Evolutionary conservation across 805 yeast genomes (phyloP).

Genomic region (Saccharomycopsis sp.): DNA sequence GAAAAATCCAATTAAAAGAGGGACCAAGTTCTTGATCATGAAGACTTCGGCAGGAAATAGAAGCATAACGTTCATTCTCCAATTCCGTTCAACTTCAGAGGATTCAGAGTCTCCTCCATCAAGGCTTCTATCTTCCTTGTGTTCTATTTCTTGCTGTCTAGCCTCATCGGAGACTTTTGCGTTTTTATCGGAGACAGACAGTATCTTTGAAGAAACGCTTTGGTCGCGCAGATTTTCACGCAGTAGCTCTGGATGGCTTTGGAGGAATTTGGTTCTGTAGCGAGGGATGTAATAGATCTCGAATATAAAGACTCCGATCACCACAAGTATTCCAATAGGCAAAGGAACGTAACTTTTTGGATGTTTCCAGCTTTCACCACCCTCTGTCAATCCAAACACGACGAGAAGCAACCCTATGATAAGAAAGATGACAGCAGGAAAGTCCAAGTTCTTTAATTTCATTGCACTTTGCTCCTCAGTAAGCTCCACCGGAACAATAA

Average conservation of each 20-base stretch:
- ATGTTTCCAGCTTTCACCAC: conserved; percentile 2
- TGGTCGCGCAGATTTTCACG: not conserved
- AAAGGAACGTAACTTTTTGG: conserved; percentile 36
- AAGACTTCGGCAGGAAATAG: conserved; percentile 28
- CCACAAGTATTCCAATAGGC: conserved; percentile 58
- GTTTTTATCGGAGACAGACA: not conserved
- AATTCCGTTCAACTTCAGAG: not conserved
- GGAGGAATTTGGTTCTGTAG: conserved; percentile 14
- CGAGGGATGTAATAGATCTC: conserved; percentile 3
- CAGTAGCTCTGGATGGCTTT: not conserved
- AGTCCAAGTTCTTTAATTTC: conserved; percentile 30
- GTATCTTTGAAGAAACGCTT: not conserved
- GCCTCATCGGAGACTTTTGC: not conserved
- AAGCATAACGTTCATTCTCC: not conserved
- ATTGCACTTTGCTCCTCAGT: conserved; percentile 22
- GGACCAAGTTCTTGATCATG: conserved; percentile 25
- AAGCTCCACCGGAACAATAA: conserved; percentile 27
- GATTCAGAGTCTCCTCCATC: too few relatives aligned
- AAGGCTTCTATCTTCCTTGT: not conserved
- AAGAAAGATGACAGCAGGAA: conserved; percentile 28
- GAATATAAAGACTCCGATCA: conserved; percentile 27
- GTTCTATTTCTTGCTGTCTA: not conserved
- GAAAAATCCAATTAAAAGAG: conserved; percentile 23
- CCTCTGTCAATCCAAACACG: conserved; percentile 2
- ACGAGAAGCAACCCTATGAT: conserved; percentile 36